Conservation (phyloP, 129 eudicot genomes). For the Pseudognaphalium luteoalbum region DNA sequence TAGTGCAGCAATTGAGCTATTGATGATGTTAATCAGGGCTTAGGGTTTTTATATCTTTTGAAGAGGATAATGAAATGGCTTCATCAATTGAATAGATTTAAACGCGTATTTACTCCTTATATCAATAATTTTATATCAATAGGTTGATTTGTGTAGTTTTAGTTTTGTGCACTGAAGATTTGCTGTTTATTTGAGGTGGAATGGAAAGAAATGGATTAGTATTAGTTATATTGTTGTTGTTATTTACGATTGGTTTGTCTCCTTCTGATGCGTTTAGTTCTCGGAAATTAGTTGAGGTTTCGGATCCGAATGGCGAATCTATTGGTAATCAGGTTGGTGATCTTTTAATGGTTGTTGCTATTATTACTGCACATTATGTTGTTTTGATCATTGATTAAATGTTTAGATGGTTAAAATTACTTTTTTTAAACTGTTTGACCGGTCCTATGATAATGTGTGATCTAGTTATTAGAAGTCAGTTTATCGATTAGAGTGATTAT, state of each 20-base stretch:
- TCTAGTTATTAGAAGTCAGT: not conserved
- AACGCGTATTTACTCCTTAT: not conserved
- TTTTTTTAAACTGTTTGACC: constrained; percentile 23
- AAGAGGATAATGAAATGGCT: constrained; percentile 1
- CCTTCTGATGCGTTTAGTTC: constrained; percentile 21
- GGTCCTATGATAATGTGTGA: constrained; percentile 2
- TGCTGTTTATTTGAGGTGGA: constrained; percentile 21
- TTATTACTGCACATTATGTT: not conserved
- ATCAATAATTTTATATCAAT: not conserved
- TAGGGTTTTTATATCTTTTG: not conserved
- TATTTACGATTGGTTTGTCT: not conserved
- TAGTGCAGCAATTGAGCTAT: not conserved
- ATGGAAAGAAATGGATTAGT: constrained; percentile 32
- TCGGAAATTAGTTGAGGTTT: constrained; percentile 17
- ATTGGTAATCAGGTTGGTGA: constrained; percentile 27
- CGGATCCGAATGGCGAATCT: constrained; percentile 18
- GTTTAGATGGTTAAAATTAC: not conserved
- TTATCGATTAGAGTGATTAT: not conserved
- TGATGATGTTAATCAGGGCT: not conserved
- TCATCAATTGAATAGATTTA: constrained; percentile 14
- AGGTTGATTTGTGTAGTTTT: constrained; percentile 17
- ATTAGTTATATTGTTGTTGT: constrained; percentile 24
- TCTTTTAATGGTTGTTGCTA: not conserved
- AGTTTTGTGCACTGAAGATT: constrained; percentile 27
- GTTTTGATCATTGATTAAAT: not conserved